These are phyloP conservation scores for Cyberlindnera mrakii DNA, from an alignment of 805 yeast genomes.

Conservation along the genomic window DNA sequence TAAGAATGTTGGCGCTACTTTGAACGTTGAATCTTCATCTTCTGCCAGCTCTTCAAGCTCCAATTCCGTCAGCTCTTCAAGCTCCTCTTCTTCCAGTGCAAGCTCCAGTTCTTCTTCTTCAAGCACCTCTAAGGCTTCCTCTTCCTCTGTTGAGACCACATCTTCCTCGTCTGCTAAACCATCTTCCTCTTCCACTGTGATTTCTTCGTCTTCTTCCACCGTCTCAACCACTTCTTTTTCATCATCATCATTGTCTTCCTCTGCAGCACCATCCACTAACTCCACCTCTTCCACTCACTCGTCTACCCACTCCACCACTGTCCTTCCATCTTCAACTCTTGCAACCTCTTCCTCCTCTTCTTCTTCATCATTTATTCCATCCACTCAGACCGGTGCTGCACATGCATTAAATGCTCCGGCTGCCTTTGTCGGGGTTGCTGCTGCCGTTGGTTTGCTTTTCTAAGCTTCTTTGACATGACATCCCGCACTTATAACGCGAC, in stretches of 20 bases:
- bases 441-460: constrained; percentile 16
- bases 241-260: constrained; percentile 1
- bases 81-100: constrained; percentile 20
- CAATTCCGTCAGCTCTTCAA: constrained; percentile 20
- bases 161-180: constrained; percentile 6
- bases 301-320: constrained; percentile 5
- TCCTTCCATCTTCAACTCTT: constrained; percentile 6
- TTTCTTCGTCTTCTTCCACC: constrained; percentile 13
- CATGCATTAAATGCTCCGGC: constrained; percentile 32
- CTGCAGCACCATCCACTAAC: constrained; percentile 2
- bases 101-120: constrained; percentile 20
- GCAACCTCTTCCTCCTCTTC: constrained; percentile 18
- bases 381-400: constrained; percentile 23
- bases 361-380: constrained; percentile 7
- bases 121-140: constrained; percentile 4
- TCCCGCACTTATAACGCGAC: too few species aligned
- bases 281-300: constrained; percentile 7
- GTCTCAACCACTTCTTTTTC: constrained; percentile 12
- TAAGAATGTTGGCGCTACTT: constrained; percentile 36
- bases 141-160: constrained; percentile 8
- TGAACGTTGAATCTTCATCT: constrained; percentile 27
- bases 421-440: constrained; percentile 35
- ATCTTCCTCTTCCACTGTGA: neutral
- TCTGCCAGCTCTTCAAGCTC: constrained; percentile 22
- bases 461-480: constrained; percentile 2